Base-by-base conservation (phyloP, 2,329 filamentous ascomycete genomes). In the Xylogone sp. region DNA sequence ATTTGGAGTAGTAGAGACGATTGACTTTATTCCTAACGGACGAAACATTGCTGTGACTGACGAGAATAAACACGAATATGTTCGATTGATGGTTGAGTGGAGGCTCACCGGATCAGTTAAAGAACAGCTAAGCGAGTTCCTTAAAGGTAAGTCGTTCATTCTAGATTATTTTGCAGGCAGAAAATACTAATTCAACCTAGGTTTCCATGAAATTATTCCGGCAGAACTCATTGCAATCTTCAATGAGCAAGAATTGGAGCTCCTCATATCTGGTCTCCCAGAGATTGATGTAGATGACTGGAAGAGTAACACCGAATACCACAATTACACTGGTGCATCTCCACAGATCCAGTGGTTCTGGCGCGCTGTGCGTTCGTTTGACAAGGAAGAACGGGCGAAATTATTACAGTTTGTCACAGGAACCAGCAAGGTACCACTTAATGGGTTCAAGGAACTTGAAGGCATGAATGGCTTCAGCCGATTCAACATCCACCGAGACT, bases 291-390 rank as follows among this genome's bases (percentile, higher is more conserved):
- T 97, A 42, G 94, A 99, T 65, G 94, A 99, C 72, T 99, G 94
- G 94, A 97, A 96, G 81, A 91, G 89, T 72, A 96, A 97, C 71
- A 96, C 93, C 2, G 95, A 99, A 67, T 97, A 99, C 64, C 93
- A 97, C 72, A 97, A 97, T 71, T 99, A 99, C 74, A 90, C 84
- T 3, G 87, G 90, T 27, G 93, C 92, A 0, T 97, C 94, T 2
- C 89, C 90, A 43, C 95, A 99, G 68, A 96, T 99, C 53, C 92
- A 97, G 69, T 99, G 94, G 94, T 99, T 99, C 83, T 99, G 94
- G 94, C 87, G 95, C 64, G 94, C 94, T 21, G 84, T 99, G 43
- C 86, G 94, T 62, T 96, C 92, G 3, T 99, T 97, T 66, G 95
- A 97, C 75, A 97, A 97, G 74, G 95, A 99, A 74, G 95, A 99